These are phyloP conservation scores for Mycena citricolor DNA, from an alignment of 1,284 basidiomycete genomes.

Conservation along the genomic window DNA sequence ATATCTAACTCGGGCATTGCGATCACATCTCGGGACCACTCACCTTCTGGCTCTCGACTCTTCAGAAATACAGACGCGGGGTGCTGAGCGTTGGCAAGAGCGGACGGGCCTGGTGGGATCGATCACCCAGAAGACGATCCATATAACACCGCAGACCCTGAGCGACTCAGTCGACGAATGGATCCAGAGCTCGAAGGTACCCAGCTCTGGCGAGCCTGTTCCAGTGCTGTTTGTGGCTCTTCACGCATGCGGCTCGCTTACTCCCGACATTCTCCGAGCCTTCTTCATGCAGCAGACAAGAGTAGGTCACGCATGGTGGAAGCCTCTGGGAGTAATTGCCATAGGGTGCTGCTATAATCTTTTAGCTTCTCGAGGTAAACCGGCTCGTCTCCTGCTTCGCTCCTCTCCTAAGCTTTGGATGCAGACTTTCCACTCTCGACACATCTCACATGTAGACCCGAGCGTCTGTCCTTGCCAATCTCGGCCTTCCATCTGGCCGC, in stretches of 20 bases:
- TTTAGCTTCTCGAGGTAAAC: slow-evolving; percentile 33
- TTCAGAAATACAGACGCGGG: slow-evolving; percentile 31
- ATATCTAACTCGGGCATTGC: slow-evolving; percentile 40
- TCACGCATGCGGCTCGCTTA: slow-evolving; percentile 50
- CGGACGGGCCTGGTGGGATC: slow-evolving; percentile 28
- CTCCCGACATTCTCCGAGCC: slow-evolving; percentile 40
- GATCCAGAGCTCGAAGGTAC: slow-evolving; percentile 26
- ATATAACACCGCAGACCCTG: slow-evolving; percentile 46
- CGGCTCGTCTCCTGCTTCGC: slow-evolving; percentile 7
- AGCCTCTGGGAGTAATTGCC: slow-evolving; percentile 33
- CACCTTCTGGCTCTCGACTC: slow-evolving; percentile 40
- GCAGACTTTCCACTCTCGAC: slow-evolving; percentile 37
- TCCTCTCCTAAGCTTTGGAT: slow-evolving; percentile 11
- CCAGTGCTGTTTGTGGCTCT: slow-evolving; percentile 64
- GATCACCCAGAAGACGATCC: slow-evolving; percentile 51
- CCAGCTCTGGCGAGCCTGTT: slow-evolving; percentile 26
- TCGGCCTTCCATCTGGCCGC: slow-evolving; percentile 61
- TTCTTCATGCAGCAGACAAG: slow-evolving; percentile 27
- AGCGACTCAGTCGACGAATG: slow-evolving; percentile 43
- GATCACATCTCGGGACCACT: slow-evolving; percentile 28
- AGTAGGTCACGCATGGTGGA: slow-evolving; percentile 27
- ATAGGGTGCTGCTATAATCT: slow-evolving; percentile 49
- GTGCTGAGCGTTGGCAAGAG: slow-evolving; percentile 17
- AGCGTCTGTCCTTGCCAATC: slow-evolving; percentile 28
- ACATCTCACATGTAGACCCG: slow-evolving; percentile 12